Base-by-base conservation (phyloP, 2,329 filamentous ascomycete genomes). In the Fusarium sp. region DNA sequence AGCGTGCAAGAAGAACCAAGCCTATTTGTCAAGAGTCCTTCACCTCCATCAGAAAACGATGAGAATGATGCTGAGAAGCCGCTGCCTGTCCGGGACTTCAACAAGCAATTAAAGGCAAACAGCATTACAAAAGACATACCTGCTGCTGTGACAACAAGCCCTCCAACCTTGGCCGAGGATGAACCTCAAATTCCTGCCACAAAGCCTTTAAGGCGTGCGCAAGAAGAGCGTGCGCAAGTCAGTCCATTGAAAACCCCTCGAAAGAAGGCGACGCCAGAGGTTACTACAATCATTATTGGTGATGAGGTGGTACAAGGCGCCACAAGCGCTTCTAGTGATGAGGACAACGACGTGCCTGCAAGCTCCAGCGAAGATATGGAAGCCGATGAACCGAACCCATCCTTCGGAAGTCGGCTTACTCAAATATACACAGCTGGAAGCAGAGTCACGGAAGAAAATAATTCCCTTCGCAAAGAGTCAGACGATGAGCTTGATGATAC, bases 1-100 rank as follows among this genome's bases (percentile, higher is more conserved):
- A 5, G 22, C 17, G 18, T n/a, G 20, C 58, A 36, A 38, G 31
- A 42, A 11, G 67, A 71, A 24, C 43, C 68, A n/a, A 63, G 68
- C 42, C 44, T 70, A 7, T 70, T 66, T 14, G 24, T 71, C n/a
- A 24, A 40, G 28, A 70, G 58, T 39, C 52, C 61, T 33, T 60
- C 60, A 3, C 44, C 44, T 14, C 26, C 53, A 10, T 69, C 66
- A 15, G 69, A 70, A 20, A 64, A 58, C 13, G 68, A 73, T 20
- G 65, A 68, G 7, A 62, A 68, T 31, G 59, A 69, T 39, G 31
- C 43, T 18, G 60, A 52, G 11, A 75, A 76, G 43, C 72, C 75
- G 11, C 66, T 70, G 13, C 75, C 72, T 45, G 75, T 78, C n/a
- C 69, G 71, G 28, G 77, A 79, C 66, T 81, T 82, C 51, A 80